Percentiles rank a stretch among this genome's conserved stretches.
Evolutionary conservation across 495 filamentous ascomycete species (phyloP).

Genomic region (Neurospora tetrasperma): DNA sequence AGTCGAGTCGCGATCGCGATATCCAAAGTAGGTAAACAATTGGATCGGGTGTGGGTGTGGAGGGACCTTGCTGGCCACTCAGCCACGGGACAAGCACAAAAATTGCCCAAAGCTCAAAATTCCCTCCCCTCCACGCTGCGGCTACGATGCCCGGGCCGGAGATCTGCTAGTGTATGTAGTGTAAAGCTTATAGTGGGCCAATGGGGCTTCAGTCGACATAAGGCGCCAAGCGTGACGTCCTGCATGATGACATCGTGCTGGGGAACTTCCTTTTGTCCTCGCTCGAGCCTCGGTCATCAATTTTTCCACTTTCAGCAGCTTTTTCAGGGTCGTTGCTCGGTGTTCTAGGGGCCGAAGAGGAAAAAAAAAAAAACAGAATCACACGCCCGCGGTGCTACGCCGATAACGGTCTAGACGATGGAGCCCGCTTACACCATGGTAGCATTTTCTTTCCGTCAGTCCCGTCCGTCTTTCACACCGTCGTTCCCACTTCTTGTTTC

Average conservation of each 20-base stretch:
- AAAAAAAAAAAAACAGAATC: background rate
- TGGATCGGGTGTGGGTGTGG: background rate
- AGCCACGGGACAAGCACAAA: background rate
- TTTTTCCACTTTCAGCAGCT: conserved; percentile 4
- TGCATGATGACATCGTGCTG: conserved; percentile 20
- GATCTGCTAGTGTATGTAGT: background rate
- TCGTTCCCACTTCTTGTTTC: background rate
- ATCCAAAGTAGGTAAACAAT: background rate
- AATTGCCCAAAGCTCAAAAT: background rate
- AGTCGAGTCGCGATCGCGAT: background rate
- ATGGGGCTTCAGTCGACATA: background rate
- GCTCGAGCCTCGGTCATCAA: background rate
- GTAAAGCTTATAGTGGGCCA: background rate
- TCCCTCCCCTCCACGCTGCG: background rate
- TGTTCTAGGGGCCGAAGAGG: background rate
- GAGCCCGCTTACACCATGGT: background rate
- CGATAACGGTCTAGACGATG: background rate
- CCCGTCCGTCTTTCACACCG: background rate
- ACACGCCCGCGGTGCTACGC: background rate
- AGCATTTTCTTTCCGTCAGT: background rate
- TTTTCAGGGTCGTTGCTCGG: background rate
- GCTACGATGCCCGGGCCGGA: background rate
- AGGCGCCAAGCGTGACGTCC: background rate
- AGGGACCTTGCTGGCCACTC: background rate
- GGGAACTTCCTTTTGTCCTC: background rate